Conservation (phyloP, 2,329 filamentous ascomycete species). For the Trichophyton rubrum region DNA sequence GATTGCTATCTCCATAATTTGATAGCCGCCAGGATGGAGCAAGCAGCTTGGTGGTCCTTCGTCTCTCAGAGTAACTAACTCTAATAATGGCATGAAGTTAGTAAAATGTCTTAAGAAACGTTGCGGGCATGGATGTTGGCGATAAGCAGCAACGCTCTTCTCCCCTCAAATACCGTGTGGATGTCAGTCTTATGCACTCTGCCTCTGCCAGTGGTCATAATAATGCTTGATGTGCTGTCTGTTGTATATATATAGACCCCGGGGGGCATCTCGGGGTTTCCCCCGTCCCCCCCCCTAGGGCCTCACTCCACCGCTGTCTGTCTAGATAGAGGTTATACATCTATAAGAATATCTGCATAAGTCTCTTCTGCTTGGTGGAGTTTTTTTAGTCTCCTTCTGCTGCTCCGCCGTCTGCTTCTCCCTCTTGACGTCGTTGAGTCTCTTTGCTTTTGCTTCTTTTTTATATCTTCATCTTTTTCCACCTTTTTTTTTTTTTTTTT, state of each 20-base stretch:
- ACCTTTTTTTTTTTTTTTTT: conserved; percentile 1
- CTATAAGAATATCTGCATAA: not conserved
- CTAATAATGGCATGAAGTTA: not conserved
- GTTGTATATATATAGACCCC: not conserved
- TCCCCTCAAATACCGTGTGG: not conserved
- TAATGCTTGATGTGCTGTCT: not conserved
- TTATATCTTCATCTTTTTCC: not conserved
- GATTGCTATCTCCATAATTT: not conserved
- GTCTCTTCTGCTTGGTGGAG: not conserved
- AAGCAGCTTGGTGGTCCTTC: not conserved
- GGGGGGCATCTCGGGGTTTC: not conserved
- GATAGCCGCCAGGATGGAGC: not conserved
- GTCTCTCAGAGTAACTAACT: not conserved
- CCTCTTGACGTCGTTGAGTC: not conserved
- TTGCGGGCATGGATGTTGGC: not conserved
- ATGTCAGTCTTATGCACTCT: too few species aligned
- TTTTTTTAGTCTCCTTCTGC: not conserved
- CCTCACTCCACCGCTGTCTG: not conserved
- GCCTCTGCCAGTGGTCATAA: too few species aligned
- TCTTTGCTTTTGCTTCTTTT: not conserved
- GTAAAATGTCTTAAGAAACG: not conserved
- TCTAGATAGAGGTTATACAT: not conserved
- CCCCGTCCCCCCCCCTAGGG: not conserved
- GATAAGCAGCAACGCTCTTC: not conserved
- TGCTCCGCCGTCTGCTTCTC: not conserved